Conservation (phyloP, 176 grass and related monocot species). For the Rhynchospora breviuscula region DNA sequence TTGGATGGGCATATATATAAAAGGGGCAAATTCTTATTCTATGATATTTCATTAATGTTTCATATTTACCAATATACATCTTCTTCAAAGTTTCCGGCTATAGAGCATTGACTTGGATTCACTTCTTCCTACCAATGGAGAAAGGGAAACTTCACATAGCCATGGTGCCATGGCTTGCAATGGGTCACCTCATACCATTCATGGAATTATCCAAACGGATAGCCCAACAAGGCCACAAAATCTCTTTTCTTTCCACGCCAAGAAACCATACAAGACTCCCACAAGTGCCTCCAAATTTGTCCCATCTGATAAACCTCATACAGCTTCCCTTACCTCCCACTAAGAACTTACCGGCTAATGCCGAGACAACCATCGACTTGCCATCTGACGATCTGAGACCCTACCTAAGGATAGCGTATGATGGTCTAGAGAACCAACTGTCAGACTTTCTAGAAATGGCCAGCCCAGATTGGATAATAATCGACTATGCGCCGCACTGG, state of each 20-base stretch:
- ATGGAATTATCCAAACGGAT: constrained; percentile 24
- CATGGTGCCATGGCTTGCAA: constrained; percentile 21
- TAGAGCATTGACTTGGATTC: not conserved
- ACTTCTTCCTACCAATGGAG: not conserved
- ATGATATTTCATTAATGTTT: too few species aligned
- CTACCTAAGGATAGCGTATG: constrained; percentile 38
- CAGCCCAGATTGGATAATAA: constrained; percentile 46
- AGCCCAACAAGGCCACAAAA: constrained; percentile 20
- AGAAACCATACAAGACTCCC: constrained; percentile 8
- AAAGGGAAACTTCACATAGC: constrained; percentile 17
- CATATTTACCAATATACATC: not conserved
- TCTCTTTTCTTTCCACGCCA: constrained; percentile 9
- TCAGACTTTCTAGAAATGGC: constrained; percentile 12
- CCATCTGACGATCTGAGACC: constrained; percentile 38
- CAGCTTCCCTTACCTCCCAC: not conserved
- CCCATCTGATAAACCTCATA: constrained; percentile 11
- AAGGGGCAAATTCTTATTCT: too few species aligned
- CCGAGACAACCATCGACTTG: constrained; percentile 40
- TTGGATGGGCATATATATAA: not conserved
- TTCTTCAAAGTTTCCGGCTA: not conserved
- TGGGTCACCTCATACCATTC: constrained; percentile 25
- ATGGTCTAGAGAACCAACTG: constrained; percentile 28
- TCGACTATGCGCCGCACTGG: constrained; percentile 53
- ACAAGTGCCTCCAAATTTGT: not conserved
- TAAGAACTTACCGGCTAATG: not conserved